phyloP scores from a whole-genome alignment of 129 eudicot genomes.

The Heracleum sosnowskyi region DNA sequence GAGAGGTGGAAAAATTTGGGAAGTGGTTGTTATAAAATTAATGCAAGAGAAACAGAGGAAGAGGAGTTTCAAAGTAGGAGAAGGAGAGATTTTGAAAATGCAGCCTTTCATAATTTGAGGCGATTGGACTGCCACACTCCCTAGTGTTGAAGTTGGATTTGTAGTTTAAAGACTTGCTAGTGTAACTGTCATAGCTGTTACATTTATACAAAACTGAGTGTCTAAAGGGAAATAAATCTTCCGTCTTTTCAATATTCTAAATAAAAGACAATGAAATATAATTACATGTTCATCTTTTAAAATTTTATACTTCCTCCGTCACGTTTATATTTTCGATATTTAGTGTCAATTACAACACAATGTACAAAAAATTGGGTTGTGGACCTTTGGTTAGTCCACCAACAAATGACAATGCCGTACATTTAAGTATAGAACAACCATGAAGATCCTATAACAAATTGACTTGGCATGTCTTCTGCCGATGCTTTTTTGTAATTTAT shows the following conservation, averaged over 20 bases:
- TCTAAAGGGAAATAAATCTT: neutral
- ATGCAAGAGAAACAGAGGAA: constrained; percentile 4
- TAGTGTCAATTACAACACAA: neutral
- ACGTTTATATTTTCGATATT: too few species aligned
- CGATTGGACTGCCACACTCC: neutral
- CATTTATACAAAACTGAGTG: neutral
- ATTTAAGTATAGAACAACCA: too few species aligned
- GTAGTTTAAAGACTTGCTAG: neutral
- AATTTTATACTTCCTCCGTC: too few species aligned
- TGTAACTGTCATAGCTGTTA: neutral
- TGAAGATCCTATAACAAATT: neutral
- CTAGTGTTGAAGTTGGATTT: neutral
- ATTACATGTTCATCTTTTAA: too few species aligned
- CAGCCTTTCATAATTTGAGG: neutral
- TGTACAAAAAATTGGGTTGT: neutral
- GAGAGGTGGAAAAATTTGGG: neutral
- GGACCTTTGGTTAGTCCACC: constrained; percentile 3
- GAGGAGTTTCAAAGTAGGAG: neutral
- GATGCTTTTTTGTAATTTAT: neutral
- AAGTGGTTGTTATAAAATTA: neutral
- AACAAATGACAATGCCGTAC: neutral
- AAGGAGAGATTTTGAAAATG: neutral
- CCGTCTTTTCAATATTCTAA: neutral
- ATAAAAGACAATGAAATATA: neutral
- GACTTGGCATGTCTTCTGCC: neutral